phyloP scores from a whole-genome alignment of 2,329 filamentous ascomycete genomes.

The Paecilomyces dactylethromorphus region DNA sequence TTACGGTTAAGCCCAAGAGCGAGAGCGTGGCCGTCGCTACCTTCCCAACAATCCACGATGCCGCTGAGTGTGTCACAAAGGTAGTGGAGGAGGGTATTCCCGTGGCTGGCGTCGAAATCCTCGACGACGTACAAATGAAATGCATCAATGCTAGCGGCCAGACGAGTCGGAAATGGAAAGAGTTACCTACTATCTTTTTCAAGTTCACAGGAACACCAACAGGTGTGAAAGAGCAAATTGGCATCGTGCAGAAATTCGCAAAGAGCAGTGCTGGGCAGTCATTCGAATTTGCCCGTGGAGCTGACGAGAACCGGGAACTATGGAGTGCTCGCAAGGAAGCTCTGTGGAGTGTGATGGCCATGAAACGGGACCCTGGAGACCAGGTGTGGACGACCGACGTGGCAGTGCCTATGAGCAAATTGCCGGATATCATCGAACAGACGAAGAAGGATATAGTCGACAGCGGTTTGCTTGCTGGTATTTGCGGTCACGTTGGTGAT shows the following conservation, averaged over 20 bases:
- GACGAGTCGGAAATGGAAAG: constrained; percentile 54
- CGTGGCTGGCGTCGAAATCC: constrained; percentile 84
- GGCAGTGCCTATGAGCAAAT: constrained; percentile 64
- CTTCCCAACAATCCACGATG: constrained; percentile 59
- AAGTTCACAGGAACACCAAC: constrained; percentile 64
- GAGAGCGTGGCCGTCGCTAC: constrained; percentile 73
- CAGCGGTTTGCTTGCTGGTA: constrained; percentile 57
- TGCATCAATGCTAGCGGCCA: constrained; percentile 53
- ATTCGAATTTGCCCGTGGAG: constrained; percentile 62
- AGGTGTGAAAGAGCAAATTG: constrained; percentile 58
- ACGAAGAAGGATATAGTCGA: constrained; percentile 60
- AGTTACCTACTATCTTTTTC: constrained; percentile 66
- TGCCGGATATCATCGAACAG: constrained; percentile 66
- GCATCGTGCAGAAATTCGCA: constrained; percentile 53
- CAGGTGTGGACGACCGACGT: constrained; percentile 76
- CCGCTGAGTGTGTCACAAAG: constrained; percentile 70
- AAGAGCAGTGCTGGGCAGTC: constrained; percentile 48
- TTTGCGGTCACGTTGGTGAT: constrained; percentile 69
- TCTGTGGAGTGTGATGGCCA: constrained; percentile 65
- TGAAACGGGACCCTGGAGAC: constrained; percentile 52
- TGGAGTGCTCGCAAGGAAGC: constrained; percentile 73
- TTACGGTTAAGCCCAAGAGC: constrained; percentile 72
- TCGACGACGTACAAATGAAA: constrained; percentile 86
- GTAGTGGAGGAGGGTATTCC: constrained; percentile 77
- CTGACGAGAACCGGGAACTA: constrained; percentile 60